Conservation (phyloP, 2,329 filamentous ascomycete genomes). For the Fusarium secorum region DNA sequence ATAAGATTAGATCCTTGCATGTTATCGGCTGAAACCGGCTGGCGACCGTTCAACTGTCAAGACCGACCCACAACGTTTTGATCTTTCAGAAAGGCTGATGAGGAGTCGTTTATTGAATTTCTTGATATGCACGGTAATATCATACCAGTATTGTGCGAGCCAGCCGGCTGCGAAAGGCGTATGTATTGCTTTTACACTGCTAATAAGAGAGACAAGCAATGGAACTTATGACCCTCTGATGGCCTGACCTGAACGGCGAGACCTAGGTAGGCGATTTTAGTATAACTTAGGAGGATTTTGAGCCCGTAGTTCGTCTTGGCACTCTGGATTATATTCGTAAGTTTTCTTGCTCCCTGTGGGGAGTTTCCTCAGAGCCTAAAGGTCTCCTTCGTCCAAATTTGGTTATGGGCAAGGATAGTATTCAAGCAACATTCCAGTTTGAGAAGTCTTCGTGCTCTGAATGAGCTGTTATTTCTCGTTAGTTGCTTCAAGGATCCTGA, state of each 20-base stretch:
- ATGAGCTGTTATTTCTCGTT: neutral
- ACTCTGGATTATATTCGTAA: neutral
- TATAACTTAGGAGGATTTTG: neutral
- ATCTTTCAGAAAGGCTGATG: neutral
- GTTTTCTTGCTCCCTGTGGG: neutral
- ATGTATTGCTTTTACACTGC: neutral
- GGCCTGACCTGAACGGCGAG: neutral
- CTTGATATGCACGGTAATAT: neutral
- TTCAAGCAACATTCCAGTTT: neutral
- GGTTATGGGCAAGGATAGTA: neutral
- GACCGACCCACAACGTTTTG: neutral
- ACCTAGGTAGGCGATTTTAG: neutral
- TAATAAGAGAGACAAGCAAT: neutral
- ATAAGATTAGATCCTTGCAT: slow-evolving; percentile 49
- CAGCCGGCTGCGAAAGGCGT: neutral
- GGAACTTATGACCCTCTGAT: neutral
- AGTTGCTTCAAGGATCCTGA: neutral
- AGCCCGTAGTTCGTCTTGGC: neutral
- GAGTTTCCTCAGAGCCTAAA: neutral
- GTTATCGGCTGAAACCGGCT: slow-evolving; percentile 29
- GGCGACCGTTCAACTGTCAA: neutral
- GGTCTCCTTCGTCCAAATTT: neutral
- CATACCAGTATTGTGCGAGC: neutral
- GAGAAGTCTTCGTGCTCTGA: neutral
- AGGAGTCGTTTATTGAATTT: neutral